These are phyloP conservation scores for Friedmanniomyces simplex DNA, from an alignment of 495 filamentous ascomycete species.

Conservation along the genomic window DNA sequence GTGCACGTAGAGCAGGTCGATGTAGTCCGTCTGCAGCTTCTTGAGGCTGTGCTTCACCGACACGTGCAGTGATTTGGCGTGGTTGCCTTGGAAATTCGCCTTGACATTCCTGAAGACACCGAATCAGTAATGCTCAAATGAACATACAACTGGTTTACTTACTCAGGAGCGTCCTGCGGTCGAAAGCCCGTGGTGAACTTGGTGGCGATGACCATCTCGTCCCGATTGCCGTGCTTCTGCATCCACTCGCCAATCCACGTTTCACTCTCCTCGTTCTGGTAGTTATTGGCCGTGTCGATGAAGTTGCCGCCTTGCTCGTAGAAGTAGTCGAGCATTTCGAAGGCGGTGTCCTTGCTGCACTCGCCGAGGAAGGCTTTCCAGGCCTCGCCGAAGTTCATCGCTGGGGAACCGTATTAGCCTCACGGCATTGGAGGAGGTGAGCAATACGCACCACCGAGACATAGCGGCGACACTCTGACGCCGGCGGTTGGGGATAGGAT, in stretches of 20 bases:
- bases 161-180: slow-evolving; percentile 25
- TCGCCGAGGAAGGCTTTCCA: slow-evolving; percentile 17
- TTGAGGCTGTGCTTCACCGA: slow-evolving; percentile 46
- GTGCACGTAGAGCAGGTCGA: slow-evolving; percentile 47
- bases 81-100: slow-evolving; percentile 50
- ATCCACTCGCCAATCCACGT: slow-evolving; percentile 66
- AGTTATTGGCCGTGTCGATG: slow-evolving; percentile 44
- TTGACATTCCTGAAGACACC: slow-evolving; percentile 33
- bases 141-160: not conserved
- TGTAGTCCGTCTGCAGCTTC: slow-evolving; percentile 56
- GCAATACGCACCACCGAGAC: slow-evolving; percentile 16
- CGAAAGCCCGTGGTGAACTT: slow-evolving; percentile 47
- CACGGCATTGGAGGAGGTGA: too few species aligned
- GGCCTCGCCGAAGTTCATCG: slow-evolving; percentile 18
- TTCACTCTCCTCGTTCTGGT: slow-evolving; percentile 56
- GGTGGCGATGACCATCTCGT: slow-evolving; percentile 56
- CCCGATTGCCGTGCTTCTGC: slow-evolving; percentile 36
- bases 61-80: slow-evolving; percentile 48
- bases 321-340: slow-evolving; percentile 24
- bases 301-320: slow-evolving; percentile 25
- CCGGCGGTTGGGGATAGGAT: slow-evolving; percentile 22
- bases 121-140: not conserved
- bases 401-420: not conserved
- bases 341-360: slow-evolving; percentile 22
- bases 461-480: slow-evolving; percentile 21